Conservation (phyloP, 768 basidiomycete species). For the Lentinula raphanica region DNA sequence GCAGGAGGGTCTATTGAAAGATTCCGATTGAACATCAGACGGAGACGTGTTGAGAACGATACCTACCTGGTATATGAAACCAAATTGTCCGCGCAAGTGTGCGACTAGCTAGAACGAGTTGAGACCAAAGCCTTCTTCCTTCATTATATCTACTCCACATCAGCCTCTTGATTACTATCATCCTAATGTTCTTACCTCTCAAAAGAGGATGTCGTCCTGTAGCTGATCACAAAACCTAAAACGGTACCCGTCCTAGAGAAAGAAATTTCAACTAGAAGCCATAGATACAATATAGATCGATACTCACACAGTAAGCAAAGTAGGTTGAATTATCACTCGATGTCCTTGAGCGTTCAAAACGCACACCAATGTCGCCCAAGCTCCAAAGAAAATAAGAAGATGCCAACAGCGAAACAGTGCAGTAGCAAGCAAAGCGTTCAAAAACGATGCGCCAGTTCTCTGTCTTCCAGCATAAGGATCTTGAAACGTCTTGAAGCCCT, state of each 20-base stretch:
- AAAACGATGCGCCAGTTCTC: conserved; percentile 10
- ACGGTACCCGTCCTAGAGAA: conserved; percentile 48
- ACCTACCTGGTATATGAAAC: conserved; percentile 59
- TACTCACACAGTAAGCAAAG: conserved; percentile 66
- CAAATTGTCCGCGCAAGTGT: conserved; percentile 58
- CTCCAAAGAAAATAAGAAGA: conserved; percentile 50
- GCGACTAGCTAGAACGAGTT: conserved; percentile 53
- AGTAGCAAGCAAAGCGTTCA: conserved; percentile 24
- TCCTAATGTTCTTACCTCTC: conserved; percentile 26
- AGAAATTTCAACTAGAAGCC: background rate
- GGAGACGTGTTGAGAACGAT: conserved; percentile 8
- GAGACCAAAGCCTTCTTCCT: conserved; percentile 63
- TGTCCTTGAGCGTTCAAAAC: conserved; percentile 45
- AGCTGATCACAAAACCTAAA: conserved; percentile 70
- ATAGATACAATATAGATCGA: background rate
- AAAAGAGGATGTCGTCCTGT: conserved; percentile 66
- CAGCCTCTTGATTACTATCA: background rate
- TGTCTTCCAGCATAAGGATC: conserved; percentile 10
- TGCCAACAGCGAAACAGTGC: conserved; percentile 19
- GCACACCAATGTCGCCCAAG: conserved; percentile 55
- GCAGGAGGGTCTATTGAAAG: conserved; percentile 9
- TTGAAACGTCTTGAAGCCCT: conserved; percentile 6
- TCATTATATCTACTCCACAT: conserved; percentile 52
- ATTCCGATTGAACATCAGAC: background rate
- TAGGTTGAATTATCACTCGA: conserved; percentile 38